Conservation (phyloP, 2,329 filamentous ascomycete genomes). For the Xylogone sp. region DNA sequence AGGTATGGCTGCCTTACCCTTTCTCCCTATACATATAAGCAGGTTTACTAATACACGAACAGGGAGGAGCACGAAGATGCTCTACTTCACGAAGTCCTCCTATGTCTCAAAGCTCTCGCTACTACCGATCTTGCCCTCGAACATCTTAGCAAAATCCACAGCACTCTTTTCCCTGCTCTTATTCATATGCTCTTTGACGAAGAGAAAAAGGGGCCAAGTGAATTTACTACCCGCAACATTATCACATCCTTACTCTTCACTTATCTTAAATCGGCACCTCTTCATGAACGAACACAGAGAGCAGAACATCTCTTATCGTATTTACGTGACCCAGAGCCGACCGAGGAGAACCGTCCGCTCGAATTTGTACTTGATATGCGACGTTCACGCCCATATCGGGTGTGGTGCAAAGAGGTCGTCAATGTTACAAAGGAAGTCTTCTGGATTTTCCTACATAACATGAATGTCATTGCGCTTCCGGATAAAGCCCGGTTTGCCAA, state of each 20-base stretch:
- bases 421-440: slow-evolving; percentile 98
- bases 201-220: slow-evolving; percentile 96
- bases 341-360: slow-evolving; percentile 72
- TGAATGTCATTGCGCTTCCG: slow-evolving; percentile 77
- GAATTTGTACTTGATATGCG: slow-evolving; percentile 90
- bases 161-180: slow-evolving; percentile 78
- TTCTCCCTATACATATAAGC: background rate
- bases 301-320: slow-evolving; percentile 74
- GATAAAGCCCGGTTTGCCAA: slow-evolving; percentile 7
- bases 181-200: slow-evolving; percentile 90
- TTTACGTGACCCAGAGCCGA: slow-evolving; percentile 73
- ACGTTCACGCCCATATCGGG: slow-evolving; percentile 78
- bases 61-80: slow-evolving; percentile 96
- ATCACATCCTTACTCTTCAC: slow-evolving; percentile 87
- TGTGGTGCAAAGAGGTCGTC: slow-evolving; percentile 90
- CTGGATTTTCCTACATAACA: slow-evolving; percentile 96
- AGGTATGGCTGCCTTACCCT: slow-evolving; percentile 53
- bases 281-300: slow-evolving; percentile 60
- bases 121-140: slow-evolving; percentile 84
- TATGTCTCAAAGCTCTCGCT: slow-evolving; percentile 91
- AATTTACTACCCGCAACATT: slow-evolving; percentile 90
- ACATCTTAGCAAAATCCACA: slow-evolving; percentile 75
- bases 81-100: slow-evolving; percentile 83
- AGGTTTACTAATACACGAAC: slow-evolving; percentile 17
- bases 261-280: slow-evolving; percentile 68